These are phyloP conservation scores for Haplosporangium sp. DNA, from an alignment of 371 early-diverging fungal species.

Conservation along the genomic window DNA sequence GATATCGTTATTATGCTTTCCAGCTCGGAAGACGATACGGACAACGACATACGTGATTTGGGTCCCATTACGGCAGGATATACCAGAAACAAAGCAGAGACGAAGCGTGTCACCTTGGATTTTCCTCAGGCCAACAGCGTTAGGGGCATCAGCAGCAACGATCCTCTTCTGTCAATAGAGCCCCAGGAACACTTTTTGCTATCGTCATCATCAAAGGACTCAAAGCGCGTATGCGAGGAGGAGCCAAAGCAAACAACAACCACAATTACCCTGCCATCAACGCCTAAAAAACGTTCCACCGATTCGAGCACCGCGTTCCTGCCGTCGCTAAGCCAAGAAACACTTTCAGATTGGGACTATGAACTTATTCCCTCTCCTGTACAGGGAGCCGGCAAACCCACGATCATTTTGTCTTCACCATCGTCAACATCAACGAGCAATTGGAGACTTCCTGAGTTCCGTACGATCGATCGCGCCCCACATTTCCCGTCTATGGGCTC, in stretches of 20 bases:
- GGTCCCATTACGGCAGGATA: neutral
- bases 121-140: no score
- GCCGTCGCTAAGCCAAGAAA: neutral
- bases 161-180: neutral
- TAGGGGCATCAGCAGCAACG: neutral
- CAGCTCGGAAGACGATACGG: slow-evolving; percentile 12
- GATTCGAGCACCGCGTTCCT: neutral
- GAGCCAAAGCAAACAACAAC: neutral
- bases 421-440: neutral
- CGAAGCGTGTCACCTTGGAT: neutral
- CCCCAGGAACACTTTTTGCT: no score
- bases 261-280: slow-evolving; percentile 2
- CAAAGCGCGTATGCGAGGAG: neutral
- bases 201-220: no score
- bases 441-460: neutral
- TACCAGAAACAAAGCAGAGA: neutral
- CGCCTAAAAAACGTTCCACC: neutral
- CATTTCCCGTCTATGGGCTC: no score
- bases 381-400: neutral
- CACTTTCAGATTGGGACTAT: slow-evolving; percentile 34
- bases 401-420: slow-evolving; percentile 13
- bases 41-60: neutral
- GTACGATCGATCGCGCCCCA: neutral
- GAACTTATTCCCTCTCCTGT: slow-evolving; percentile 7
- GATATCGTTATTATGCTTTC: slow-evolving; percentile 6